phyloP scores from a whole-genome alignment of 768 basidiomycete genomes.

The Auricularia sp. region DNA sequence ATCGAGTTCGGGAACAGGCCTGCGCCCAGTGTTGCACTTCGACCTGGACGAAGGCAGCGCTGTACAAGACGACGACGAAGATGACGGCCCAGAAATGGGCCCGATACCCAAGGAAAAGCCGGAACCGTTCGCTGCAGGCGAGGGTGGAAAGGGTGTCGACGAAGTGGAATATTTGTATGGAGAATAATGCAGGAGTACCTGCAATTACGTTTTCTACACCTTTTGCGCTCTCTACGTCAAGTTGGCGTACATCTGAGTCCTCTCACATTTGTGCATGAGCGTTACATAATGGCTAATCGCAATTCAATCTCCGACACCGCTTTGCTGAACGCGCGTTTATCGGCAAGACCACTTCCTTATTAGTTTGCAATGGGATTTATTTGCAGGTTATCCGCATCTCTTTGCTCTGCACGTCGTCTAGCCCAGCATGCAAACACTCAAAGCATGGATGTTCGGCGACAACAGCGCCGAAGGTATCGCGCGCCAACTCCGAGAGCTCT shows the following conservation, averaged over 20 bases:
- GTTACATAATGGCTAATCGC: too few species aligned
- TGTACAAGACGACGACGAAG: conserved; percentile 51
- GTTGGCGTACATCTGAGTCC: neutral
- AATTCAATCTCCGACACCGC: too few species aligned
- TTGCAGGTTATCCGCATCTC: too few species aligned
- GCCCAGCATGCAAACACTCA: neutral
- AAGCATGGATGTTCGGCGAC: neutral
- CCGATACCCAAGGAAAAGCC: conserved; percentile 63
- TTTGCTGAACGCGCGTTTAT: too few species aligned
- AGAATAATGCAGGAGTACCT: conserved; percentile 2
- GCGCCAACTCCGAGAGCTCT: neutral
- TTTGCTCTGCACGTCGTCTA: neutral
- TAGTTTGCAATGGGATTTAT: too few species aligned
- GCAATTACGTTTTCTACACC: too few species aligned
- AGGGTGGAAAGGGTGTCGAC: conserved; percentile 53
- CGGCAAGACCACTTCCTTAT: too few species aligned
- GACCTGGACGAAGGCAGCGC: conserved; percentile 71
- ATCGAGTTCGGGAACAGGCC: conserved; percentile 72
- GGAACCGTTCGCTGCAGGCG: conserved; percentile 66
- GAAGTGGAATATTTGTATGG: conserved; percentile 56
- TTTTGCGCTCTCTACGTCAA: neutral
- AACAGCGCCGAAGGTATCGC: neutral
- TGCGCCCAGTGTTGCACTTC: conserved; percentile 73
- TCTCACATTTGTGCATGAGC: too few species aligned
- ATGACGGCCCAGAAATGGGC: conserved; percentile 61